These are phyloP conservation scores for Penicillium sp. DNA, from an alignment of 2,329 filamentous ascomycete genomes.

Conservation along the genomic window DNA sequence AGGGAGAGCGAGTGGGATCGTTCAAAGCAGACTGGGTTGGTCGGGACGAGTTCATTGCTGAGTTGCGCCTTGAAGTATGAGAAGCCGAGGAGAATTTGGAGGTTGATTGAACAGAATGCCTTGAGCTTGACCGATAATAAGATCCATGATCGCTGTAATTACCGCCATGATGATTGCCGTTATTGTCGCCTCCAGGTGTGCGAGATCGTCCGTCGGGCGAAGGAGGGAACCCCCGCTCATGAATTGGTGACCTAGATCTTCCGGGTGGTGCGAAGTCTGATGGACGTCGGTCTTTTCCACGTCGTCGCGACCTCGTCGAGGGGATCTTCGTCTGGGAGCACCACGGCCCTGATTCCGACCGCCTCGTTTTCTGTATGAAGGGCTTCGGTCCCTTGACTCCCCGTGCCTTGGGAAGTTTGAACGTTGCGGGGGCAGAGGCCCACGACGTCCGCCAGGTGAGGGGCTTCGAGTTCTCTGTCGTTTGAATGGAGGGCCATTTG, in stretches of 20 bases:
- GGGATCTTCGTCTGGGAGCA: slow-evolving; percentile 35
- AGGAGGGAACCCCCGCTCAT: slow-evolving; percentile 26
- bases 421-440: slow-evolving; percentile 24
- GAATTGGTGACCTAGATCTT: slow-evolving; percentile 36
- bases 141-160: slow-evolving; percentile 29
- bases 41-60: slow-evolving; percentile 30
- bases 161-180: slow-evolving; percentile 16
- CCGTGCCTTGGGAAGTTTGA: slow-evolving; percentile 32
- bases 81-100: slow-evolving; percentile 35
- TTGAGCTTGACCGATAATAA: slow-evolving; percentile 37
- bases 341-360: slow-evolving; percentile 37
- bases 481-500: slow-evolving; percentile 36
- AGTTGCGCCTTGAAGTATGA: slow-evolving; percentile 23
- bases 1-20: slow-evolving; percentile 32
- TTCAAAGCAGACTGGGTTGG: slow-evolving; percentile 32
- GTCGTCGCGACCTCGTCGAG: slow-evolving; percentile 38
- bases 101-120: slow-evolving; percentile 35
- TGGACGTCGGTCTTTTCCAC: slow-evolving; percentile 33
- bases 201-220: slow-evolving; percentile 32
- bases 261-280: slow-evolving; percentile 29
- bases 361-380: slow-evolving; percentile 36
- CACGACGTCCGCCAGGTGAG: slow-evolving; percentile 33
- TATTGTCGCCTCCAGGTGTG: slow-evolving; percentile 28
- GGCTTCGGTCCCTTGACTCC: slow-evolving; percentile 42
- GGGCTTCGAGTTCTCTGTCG: slow-evolving; percentile 45